Conservation (phyloP, 2,329 filamentous ascomycete genomes). For the Aspergillus sp. region DNA sequence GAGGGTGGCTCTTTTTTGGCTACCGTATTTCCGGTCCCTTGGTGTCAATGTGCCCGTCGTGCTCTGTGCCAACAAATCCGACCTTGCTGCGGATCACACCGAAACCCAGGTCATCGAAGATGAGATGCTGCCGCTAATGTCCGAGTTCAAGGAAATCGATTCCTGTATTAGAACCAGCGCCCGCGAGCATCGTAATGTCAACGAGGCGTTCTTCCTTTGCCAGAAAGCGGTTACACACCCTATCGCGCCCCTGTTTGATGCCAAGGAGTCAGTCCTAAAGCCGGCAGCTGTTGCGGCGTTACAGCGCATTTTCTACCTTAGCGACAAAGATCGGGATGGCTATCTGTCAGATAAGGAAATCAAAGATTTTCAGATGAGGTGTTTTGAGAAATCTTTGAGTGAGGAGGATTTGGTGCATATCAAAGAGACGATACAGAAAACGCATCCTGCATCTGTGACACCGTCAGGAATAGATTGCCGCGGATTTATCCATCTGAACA, state of each 20-base stretch:
- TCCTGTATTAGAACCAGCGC: constrained; percentile 95
- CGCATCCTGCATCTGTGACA: constrained; percentile 61
- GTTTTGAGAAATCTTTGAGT: constrained; percentile 84
- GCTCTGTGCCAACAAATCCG: constrained; percentile 96
- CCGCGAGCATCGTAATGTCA: constrained; percentile 87
- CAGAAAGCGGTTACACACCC: constrained; percentile 98
- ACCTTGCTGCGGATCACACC: constrained; percentile 71
- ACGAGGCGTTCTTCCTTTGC: constrained; percentile 95
- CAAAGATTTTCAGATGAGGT: constrained; percentile 84
- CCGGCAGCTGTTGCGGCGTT: constrained; percentile 84
- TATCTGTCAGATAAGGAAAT: constrained; percentile 89
- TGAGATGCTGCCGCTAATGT: constrained; percentile 98
- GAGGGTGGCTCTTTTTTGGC: constrained; percentile 93
- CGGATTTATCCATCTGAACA: constrained; percentile 89
- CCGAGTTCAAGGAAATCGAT: constrained; percentile 97
- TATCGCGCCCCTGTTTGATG: constrained; percentile 93
- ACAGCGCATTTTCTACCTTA: constrained; percentile 89
- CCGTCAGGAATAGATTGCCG: constrained; percentile 74
- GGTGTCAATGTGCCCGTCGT: constrained; percentile 99
- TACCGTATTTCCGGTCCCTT: constrained; percentile 94
- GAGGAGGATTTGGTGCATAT: constrained; percentile 84
- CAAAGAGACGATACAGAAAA: constrained; percentile 78
- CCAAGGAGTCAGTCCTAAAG: constrained; percentile 87
- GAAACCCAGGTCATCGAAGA: constrained; percentile 88
- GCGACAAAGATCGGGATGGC: constrained; percentile 94